These are phyloP conservation scores for Mucor racemosus DNA, from an alignment of 371 early-diverging fungal genomes.

Conservation along the genomic window DNA sequence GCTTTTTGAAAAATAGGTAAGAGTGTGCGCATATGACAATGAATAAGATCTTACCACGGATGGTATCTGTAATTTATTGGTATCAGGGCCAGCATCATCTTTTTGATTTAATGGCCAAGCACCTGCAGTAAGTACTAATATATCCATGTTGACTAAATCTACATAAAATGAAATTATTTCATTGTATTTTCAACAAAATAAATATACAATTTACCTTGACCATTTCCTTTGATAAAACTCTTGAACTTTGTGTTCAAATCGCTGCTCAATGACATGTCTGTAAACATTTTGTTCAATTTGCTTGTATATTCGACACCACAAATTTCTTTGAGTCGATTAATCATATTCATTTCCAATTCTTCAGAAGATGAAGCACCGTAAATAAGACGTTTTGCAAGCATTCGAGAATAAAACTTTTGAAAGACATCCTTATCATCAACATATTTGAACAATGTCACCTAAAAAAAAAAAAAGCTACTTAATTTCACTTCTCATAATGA, in stretches of 20 bases:
- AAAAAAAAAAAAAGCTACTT: background rate
- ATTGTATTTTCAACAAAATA: no score
- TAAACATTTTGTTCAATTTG: slow-evolving; percentile 92
- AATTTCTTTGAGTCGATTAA: slow-evolving; percentile 84
- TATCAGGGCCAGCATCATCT: slow-evolving; percentile 50
- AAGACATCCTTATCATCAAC: slow-evolving; percentile 91
- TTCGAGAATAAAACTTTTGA: slow-evolving; percentile 83
- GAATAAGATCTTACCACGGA: slow-evolving; percentile 53
- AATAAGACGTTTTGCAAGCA: slow-evolving; percentile 82
- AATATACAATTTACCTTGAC: slow-evolving; percentile 44
- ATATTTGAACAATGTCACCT: slow-evolving; percentile 85
- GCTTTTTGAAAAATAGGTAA: slow-evolving; percentile 30
- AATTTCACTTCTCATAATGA: no score
- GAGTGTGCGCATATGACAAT: background rate
- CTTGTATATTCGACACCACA: slow-evolving; percentile 93
- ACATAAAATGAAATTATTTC: no score
- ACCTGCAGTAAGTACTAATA: slow-evolving; percentile 84
- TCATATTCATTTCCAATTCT: slow-evolving; percentile 87
- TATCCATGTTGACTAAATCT: slow-evolving; percentile 71
- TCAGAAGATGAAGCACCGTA: slow-evolving; percentile 78
- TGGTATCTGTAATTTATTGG: slow-evolving; percentile 64
- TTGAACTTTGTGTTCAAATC: slow-evolving; percentile 70
- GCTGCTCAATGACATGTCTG: slow-evolving; percentile 85
- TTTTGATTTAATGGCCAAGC: slow-evolving; percentile 86
- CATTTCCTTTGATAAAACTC: slow-evolving; percentile 43